Conservation (phyloP, 495 filamentous ascomycete species). For the Tuber brumale region DNA sequence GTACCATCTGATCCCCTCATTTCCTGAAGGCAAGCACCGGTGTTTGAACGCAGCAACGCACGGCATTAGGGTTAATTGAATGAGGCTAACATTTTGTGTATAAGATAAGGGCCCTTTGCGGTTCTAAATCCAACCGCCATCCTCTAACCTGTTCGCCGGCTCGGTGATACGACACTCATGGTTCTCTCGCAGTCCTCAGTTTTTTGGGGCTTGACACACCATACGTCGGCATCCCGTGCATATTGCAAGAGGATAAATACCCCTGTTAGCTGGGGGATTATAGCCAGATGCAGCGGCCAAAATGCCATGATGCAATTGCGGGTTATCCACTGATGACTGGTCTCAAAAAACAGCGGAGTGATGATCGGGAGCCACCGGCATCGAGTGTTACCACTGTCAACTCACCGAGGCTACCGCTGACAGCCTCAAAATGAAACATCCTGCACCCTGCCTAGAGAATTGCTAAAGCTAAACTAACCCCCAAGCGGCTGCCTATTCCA, state of each 20-base stretch:
- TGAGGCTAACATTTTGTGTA: slow-evolving; percentile 5
- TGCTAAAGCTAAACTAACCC: background rate
- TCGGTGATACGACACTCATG: background rate
- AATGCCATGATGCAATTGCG: background rate
- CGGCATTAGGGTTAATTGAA: background rate
- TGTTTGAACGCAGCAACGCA: background rate
- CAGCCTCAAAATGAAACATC: background rate
- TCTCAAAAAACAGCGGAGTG: background rate
- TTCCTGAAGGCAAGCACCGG: background rate
- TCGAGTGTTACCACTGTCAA: background rate
- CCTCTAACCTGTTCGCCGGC: background rate
- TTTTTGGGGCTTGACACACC: background rate
- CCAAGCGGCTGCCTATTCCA: background rate
- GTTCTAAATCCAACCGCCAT: background rate
- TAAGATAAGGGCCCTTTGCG: background rate
- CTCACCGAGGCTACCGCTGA: background rate
- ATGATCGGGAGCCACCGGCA: background rate
- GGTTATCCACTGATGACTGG: background rate
- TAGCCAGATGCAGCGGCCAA: background rate
- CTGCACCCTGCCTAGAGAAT: background rate
- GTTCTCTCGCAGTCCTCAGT: background rate
- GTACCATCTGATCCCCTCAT: background rate
- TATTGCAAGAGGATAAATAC: background rate
- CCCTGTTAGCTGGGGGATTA: background rate
- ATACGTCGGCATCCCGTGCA: background rate